Percentiles rank a stretch among this genome's conserved stretches.
Conservation (phyloP, 352 stramenopile species). For the Phytophthora pinifolia region DNA sequence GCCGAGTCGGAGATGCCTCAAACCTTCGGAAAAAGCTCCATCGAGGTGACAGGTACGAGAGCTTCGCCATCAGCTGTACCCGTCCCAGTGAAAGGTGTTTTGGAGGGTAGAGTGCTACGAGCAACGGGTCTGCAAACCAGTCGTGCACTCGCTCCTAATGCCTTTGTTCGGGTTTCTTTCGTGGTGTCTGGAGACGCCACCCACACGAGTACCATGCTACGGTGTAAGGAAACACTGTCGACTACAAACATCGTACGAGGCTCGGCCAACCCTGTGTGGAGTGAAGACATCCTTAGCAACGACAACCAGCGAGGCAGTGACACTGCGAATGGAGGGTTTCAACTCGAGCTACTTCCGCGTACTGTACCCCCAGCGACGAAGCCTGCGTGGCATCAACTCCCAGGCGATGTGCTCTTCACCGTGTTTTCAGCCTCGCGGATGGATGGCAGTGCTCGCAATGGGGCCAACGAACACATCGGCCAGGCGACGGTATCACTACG, state of each 20-base stretch:
- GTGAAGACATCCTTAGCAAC: conserved; percentile 22
- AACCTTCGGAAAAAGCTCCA: conserved; percentile 33
- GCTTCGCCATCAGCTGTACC: background rate
- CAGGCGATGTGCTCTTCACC: conserved; percentile 62
- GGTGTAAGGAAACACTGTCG: conserved; percentile 58
- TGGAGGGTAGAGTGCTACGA: conserved; percentile 47
- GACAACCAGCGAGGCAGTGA: background rate
- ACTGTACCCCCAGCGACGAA: conserved; percentile 16
- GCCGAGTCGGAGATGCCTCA: conserved; percentile 46
- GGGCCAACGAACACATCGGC: conserved; percentile 50
- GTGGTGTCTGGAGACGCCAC: conserved; percentile 35
- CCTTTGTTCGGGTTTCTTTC: conserved; percentile 59
- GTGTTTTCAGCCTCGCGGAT: conserved; percentile 39
- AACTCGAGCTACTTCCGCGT: conserved; percentile 48
- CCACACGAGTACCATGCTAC: conserved; percentile 50
- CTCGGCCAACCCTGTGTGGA: conserved; percentile 50
- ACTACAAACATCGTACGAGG: conserved; percentile 31
- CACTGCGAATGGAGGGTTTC: conserved; percentile 29
- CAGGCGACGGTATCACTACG: conserved; percentile 48
- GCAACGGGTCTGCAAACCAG: conserved; percentile 36
- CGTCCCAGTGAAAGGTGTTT: conserved; percentile 33
- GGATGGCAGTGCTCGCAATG: conserved; percentile 8
- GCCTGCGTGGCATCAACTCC: conserved; percentile 49
- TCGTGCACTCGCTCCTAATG: conserved; percentile 22
- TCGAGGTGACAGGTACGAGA: background rate